phyloP scores from a whole-genome alignment of 83 land plant genomes.

The Isoetes engelmannii region DNA sequence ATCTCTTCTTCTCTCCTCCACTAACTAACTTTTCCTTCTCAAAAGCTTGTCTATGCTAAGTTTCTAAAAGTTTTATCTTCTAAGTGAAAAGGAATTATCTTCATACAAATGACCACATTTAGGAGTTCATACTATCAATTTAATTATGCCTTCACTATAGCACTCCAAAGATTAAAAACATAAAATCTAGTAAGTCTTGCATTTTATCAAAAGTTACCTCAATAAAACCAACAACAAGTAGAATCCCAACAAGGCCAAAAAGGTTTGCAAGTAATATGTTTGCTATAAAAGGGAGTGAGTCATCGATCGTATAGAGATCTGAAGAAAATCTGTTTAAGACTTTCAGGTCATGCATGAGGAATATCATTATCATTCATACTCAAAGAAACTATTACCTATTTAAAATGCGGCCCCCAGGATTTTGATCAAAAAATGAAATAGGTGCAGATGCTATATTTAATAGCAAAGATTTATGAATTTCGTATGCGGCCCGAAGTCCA shows the following conservation, averaged over 20 bases:
- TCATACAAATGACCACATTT: no score
- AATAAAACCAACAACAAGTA: constrained; percentile 56
- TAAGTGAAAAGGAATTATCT: no score
- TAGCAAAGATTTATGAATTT: constrained; percentile 54
- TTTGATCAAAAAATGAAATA: constrained; percentile 70
- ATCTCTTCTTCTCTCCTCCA: no score
- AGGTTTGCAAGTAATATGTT: constrained; percentile 81
- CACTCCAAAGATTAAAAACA: no score
- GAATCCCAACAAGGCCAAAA: constrained; percentile 70
- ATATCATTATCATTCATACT: background rate
- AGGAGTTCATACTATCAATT: no score
- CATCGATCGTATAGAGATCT: constrained; percentile 85
- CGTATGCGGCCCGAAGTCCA: constrained; percentile 71
- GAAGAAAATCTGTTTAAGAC: constrained; percentile 75
- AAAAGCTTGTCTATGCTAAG: no score
- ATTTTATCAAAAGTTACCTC: constrained; percentile 31
- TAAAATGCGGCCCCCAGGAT: constrained; percentile 77
- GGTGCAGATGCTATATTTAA: constrained; percentile 61
- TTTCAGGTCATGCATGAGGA: background rate
- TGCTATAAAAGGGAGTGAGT: constrained; percentile 89
- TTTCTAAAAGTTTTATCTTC: no score
- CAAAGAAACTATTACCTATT: constrained; percentile 51
- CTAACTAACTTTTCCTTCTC: no score
- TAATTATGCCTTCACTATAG: no score
- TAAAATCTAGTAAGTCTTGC: no score